Conservation (phyloP, 2,329 filamentous ascomycete species). For the Teratosphaeria gauchensis region DNA sequence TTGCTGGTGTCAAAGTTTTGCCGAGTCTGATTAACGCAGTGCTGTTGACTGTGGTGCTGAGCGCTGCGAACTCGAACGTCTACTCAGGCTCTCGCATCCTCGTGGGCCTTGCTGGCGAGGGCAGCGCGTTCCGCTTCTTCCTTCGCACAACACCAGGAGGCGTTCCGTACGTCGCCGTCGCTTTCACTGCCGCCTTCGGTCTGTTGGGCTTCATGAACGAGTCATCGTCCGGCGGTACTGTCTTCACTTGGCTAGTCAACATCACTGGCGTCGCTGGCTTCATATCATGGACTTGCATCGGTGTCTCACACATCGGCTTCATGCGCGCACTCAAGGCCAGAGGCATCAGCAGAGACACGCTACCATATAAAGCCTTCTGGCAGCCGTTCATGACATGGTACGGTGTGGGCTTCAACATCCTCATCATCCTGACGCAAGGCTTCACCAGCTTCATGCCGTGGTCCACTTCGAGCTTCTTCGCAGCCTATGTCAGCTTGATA, state of each 20-base stretch:
- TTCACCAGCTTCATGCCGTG: slow-evolving; percentile 69
- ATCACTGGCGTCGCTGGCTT: slow-evolving; percentile 65
- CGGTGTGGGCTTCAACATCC: slow-evolving; percentile 51
- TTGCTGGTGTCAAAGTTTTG: slow-evolving; percentile 51
- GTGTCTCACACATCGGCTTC: slow-evolving; percentile 63
- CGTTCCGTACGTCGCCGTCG: slow-evolving; percentile 66
- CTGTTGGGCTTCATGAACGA: slow-evolving; percentile 67
- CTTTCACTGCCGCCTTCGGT: slow-evolving; percentile 55
- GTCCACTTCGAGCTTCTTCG: slow-evolving; percentile 61
- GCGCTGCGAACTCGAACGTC: slow-evolving; percentile 58
- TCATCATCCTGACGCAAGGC: slow-evolving; percentile 68
- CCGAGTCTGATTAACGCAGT: slow-evolving; percentile 62
- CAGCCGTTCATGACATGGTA: slow-evolving; percentile 67
- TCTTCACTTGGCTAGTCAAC: slow-evolving; percentile 63
- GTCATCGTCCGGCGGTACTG: slow-evolving; percentile 57
- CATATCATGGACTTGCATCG: slow-evolving; percentile 62
- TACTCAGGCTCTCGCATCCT: slow-evolving; percentile 61
- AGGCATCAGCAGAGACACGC: slow-evolving; percentile 53
- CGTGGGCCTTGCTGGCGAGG: slow-evolving; percentile 56
- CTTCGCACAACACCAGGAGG: slow-evolving; percentile 50
- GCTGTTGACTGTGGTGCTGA: slow-evolving; percentile 58
- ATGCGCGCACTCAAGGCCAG: slow-evolving; percentile 59
- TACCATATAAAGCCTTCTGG: slow-evolving; percentile 60
- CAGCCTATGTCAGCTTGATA: slow-evolving; percentile 63
- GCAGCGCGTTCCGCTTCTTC: slow-evolving; percentile 44